Evolutionary conservation across 495 filamentous ascomycete species (phyloP).

Genomic region (Cercophora newfieldiana): DNA sequence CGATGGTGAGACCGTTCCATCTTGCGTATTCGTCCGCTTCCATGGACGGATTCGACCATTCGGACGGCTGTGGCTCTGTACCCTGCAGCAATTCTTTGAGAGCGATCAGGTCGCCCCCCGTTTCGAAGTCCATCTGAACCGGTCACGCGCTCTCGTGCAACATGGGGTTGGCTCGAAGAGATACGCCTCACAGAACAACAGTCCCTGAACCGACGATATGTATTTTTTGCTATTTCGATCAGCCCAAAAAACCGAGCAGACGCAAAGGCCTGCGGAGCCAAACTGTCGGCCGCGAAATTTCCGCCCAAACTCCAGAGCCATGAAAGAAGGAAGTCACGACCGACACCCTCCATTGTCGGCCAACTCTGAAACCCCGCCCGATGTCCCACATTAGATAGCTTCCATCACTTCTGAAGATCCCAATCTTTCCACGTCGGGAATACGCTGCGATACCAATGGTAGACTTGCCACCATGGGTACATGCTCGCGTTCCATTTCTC

Average conservation of each 20-base stretch:
- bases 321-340: not conserved
- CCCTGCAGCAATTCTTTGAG: slow-evolving; percentile 21
- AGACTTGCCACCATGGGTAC: slow-evolving; percentile 16
- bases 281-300: too few species aligned
- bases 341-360: not conserved
- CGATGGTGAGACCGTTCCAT: slow-evolving; percentile 37
- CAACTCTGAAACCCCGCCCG: not conserved
- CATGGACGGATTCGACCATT: slow-evolving; percentile 2
- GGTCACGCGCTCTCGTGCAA: not conserved
- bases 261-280: too few species aligned
- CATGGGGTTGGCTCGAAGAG: not conserved
- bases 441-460: slow-evolving; percentile 8
- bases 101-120: slow-evolving; percentile 22
- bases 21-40: slow-evolving; percentile 45
- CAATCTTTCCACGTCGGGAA: slow-evolving; percentile 17
- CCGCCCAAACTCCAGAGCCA: too few species aligned
- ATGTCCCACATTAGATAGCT: not conserved
- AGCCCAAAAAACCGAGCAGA: too few species aligned
- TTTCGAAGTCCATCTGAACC: slow-evolving; percentile 24
- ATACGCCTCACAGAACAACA: not conserved
- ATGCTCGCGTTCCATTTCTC: slow-evolving; percentile 13
- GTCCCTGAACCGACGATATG: too few species aligned
- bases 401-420: not conserved
- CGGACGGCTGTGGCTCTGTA: slow-evolving; percentile 1
- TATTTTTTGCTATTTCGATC: too few species aligned